Evolutionary conservation across 2,329 filamentous ascomycete genomes (phyloP).

Genomic region (Alternaria arborescens): DNA sequence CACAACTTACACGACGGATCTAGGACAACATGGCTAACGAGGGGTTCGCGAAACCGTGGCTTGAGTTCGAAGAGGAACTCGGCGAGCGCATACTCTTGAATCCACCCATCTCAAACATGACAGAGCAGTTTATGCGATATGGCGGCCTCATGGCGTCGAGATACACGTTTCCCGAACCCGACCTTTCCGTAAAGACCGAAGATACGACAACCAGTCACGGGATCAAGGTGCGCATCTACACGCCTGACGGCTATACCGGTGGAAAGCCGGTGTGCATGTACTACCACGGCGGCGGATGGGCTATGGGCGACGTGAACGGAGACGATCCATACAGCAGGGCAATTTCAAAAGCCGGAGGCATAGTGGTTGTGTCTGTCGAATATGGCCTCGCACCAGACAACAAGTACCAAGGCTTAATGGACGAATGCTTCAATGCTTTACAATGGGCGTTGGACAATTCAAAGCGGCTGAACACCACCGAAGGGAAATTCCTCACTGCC

Average conservation of each 20-base stretch:
- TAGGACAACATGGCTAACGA: constrained; percentile 19
- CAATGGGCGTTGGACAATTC: constrained; percentile 43
- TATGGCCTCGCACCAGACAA: constrained; percentile 49
- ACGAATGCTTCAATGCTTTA: constrained; percentile 48
- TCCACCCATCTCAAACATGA: constrained; percentile 32
- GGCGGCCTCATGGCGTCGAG: constrained; percentile 31
- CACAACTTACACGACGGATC: neutral
- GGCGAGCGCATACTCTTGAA: constrained; percentile 39
- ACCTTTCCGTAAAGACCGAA: constrained; percentile 43
- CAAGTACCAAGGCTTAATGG: constrained; percentile 44
- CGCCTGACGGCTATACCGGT: constrained; percentile 39
- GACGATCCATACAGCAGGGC: constrained; percentile 43
- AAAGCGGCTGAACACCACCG: constrained; percentile 31
- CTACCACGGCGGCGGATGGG: constrained; percentile 51
- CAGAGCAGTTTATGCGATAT: constrained; percentile 23
- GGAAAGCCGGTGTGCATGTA: constrained; percentile 47
- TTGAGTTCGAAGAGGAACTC: constrained; percentile 46
- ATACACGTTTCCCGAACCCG: constrained; percentile 43
- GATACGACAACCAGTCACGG: constrained; percentile 38
- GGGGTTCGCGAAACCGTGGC: constrained; percentile 40
- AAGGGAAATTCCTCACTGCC: constrained; percentile 46
- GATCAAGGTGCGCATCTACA: constrained; percentile 48
- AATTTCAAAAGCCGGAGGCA: constrained; percentile 32
- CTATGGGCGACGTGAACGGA: constrained; percentile 47
- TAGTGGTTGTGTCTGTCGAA: constrained; percentile 48